Conservation (phyloP, 139 green algal species). For the Chlamydomonas incerta region DNA sequence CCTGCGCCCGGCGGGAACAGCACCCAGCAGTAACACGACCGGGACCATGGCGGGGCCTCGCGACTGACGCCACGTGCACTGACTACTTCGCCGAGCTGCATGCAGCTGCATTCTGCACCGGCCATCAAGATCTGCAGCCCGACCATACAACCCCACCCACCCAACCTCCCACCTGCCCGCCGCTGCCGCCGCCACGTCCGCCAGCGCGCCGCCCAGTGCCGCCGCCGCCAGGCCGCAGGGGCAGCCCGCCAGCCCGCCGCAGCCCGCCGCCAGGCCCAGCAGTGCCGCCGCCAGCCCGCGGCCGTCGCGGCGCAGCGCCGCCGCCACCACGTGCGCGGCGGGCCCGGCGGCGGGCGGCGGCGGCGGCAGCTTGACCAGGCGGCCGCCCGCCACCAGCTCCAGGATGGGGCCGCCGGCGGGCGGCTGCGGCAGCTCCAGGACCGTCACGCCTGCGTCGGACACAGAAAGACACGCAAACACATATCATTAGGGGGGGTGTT, state of each 20-base stretch:
- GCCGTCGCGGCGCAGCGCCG: neutral
- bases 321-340: neutral
- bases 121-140: too few species aligned
- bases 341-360: neutral
- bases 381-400: conserved; percentile 25
- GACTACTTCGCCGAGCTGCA: too few species aligned
- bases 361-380: conserved; percentile 32
- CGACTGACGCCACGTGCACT: too few species aligned
- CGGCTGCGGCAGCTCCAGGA: conserved; percentile 13
- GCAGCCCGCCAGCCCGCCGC: conserved; percentile 18
- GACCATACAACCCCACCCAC: too few species aligned
- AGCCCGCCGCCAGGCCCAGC: conserved; percentile 26
- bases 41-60: too few species aligned
- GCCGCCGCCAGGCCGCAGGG: neutral
- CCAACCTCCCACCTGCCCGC: neutral
- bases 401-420: conserved; percentile 3
- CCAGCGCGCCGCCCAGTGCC: conserved; percentile 5
- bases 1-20: too few species aligned
- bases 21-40: too few species aligned
- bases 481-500: too few species aligned
- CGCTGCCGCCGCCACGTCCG: neutral
- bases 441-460: neutral
- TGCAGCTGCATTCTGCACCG: too few species aligned
- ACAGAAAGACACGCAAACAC: too few species aligned
- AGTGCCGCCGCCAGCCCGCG: conserved; percentile 1